Conservation (phyloP, 1,139 yeast species). For the Saccharomyces hybrid region DNA sequence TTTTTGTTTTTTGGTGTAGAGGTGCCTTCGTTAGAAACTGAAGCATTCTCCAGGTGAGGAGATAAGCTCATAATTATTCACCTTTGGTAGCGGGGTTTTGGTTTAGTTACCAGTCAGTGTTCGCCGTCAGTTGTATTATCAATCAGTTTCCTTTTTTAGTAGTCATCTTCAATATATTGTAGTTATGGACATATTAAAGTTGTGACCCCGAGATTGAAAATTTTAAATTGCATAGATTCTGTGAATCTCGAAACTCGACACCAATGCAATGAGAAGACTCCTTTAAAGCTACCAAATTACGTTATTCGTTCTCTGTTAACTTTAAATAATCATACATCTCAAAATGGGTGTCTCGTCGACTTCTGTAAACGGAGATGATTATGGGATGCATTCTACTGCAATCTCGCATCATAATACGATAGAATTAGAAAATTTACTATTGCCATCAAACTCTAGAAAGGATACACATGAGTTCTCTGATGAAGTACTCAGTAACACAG, state of each 20-base stretch:
- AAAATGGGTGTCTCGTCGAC: neutral
- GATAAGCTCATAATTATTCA: neutral
- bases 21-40: neutral
- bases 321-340: neutral
- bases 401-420: neutral
- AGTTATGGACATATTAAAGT: neutral
- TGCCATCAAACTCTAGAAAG: neutral
- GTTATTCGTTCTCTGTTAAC: too few species aligned
- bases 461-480: neutral
- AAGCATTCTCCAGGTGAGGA: neutral
- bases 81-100: neutral
- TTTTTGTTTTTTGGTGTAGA: conserved; percentile 7
- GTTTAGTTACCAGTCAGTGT: neutral
- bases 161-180: neutral
- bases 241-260: neutral
- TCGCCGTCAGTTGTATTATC: neutral
- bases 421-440: neutral
- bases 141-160: neutral
- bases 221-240: neutral
- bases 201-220: neutral
- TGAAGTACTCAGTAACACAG: neutral
- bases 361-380: neutral
- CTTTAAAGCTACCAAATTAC: neutral
- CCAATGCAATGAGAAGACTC: neutral
- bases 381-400: neutral